Percentiles rank a stretch among this genome's conserved stretches.
phyloP scores from a whole-genome alignment of 441 rosid genomes.

The Gossypium aridum region DNA sequence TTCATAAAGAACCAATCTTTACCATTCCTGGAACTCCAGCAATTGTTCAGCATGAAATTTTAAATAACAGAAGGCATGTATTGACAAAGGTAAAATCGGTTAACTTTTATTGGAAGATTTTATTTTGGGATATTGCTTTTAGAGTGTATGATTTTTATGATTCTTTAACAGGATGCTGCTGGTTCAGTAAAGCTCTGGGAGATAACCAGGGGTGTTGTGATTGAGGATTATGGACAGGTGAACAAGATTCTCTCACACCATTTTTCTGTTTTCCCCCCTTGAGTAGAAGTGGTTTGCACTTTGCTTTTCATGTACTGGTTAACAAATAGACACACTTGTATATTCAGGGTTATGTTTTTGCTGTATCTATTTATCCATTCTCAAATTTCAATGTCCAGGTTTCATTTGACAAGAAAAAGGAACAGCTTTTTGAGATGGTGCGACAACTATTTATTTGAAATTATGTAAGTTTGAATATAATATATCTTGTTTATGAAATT shows the following conservation, averaged over 20 bases:
- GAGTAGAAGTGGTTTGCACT: background rate
- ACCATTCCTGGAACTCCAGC: constrained; percentile 84
- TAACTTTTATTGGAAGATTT: background rate
- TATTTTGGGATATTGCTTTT: constrained; percentile 9
- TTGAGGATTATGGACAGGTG: constrained; percentile 95
- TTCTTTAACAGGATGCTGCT: constrained; percentile 65
- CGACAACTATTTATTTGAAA: constrained; percentile 1
- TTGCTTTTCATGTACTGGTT: background rate
- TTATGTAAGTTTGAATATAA: background rate
- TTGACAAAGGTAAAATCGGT: constrained; percentile 72
- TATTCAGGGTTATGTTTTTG: background rate
- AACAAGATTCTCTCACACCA: constrained; percentile 1
- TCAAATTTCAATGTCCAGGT: constrained; percentile 41
- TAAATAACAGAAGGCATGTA: constrained; percentile 91
- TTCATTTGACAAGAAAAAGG: constrained; percentile 88
- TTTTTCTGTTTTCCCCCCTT: background rate
- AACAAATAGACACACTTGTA: background rate
- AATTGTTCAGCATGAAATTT: constrained; percentile 90
- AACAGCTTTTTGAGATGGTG: constrained; percentile 93
- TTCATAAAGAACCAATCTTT: constrained; percentile 71
- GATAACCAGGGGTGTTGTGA: constrained; percentile 75
- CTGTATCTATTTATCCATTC: background rate
- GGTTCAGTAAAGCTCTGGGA: constrained; percentile 97
- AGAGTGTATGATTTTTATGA: constrained; percentile 8
- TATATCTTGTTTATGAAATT: constrained; percentile 6